Percentiles rank a stretch among this genome's conserved stretches.
phyloP scores from a whole-genome alignment of 2,329 filamentous ascomycete species.

The Ceratocystiopsis brevicomis region DNA sequence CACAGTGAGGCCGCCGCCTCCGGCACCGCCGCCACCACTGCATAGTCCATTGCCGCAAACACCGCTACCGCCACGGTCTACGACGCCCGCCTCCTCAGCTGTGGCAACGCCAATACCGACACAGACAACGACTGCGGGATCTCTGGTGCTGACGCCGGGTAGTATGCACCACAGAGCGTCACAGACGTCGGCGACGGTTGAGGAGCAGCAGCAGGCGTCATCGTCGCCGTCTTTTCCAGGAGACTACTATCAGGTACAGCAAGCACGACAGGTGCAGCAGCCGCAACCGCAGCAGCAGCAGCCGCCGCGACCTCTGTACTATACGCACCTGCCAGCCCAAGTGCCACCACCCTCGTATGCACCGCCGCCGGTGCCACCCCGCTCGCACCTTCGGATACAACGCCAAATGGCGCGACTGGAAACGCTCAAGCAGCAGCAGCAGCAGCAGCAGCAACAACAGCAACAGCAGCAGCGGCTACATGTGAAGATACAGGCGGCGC shows the following conservation, averaged over 20 bases:
- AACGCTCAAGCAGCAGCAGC: conserved; percentile 10
- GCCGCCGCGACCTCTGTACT: neutral
- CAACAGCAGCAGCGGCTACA: conserved; percentile 8
- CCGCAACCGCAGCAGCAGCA: neutral
- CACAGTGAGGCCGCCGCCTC: too few relatives aligned
- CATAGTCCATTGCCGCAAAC: conserved; percentile 18
- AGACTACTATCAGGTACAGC: neutral
- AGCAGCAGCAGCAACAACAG: conserved; percentile 1
- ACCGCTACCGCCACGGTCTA: conserved; percentile 20
- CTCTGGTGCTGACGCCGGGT: too few relatives aligned
- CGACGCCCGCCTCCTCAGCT: neutral
- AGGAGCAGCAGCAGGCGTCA: conserved; percentile 8
- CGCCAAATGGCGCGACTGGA: conserved; percentile 8
- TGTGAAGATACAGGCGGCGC: too few relatives aligned
- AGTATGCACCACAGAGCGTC: neutral
- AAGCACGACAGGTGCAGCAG: conserved; percentile 1
- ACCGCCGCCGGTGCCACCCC: conserved; percentile 11
- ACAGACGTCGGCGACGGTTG: conserved; percentile 1
- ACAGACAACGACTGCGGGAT: neutral
- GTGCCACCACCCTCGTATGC: conserved; percentile 6
- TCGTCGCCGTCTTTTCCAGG: neutral
- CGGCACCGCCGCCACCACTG: too few relatives aligned
- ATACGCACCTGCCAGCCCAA: neutral
- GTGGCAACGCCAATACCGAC: neutral
- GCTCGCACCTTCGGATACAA: conserved; percentile 12